Evolutionary conservation across 352 stramenopile species (phyloP).

Genomic region (Globisporangium okanoganense): DNA sequence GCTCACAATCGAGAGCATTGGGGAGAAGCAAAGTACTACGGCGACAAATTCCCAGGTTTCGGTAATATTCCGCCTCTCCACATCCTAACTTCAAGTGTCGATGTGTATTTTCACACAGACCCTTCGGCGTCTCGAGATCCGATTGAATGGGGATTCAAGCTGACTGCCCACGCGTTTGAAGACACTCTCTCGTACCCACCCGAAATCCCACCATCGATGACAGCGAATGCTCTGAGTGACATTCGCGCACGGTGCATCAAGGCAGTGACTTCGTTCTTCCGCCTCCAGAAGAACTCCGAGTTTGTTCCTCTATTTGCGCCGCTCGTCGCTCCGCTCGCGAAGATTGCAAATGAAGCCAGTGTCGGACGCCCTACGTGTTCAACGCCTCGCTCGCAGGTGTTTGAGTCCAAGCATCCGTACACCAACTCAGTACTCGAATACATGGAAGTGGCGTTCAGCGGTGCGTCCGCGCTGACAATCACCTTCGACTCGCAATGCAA

Average conservation of each 20-base stretch:
- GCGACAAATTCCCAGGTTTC: constrained; percentile 65
- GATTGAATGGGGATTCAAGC: constrained; percentile 80
- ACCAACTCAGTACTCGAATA: constrained; percentile 75
- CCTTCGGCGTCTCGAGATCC: constrained; percentile 21
- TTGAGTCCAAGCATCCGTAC: constrained; percentile 88
- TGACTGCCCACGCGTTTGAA: constrained; percentile 67
- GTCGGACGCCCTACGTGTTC: constrained; percentile 46
- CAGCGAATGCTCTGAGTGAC: constrained; percentile 43
- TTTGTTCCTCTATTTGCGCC: constrained; percentile 14
- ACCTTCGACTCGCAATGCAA: constrained; percentile 66
- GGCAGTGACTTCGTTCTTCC: constrained; percentile 32
- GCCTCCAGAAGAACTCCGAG: constrained; percentile 14
- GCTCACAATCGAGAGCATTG: constrained; percentile 31
- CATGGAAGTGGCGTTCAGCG: constrained; percentile 73
- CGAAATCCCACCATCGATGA: constrained; percentile 44
- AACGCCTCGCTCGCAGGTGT: constrained; percentile 48
- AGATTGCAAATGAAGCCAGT: constrained; percentile 40
- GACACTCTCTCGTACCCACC: constrained; percentile 43
- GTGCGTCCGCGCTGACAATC: constrained; percentile 55
- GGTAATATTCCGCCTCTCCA: constrained; percentile 45
- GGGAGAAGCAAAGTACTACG: constrained; percentile 75
- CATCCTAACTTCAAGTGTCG: constrained; percentile 59
- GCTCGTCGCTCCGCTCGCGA: constrained; percentile 31
- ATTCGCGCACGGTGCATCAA: constrained; percentile 60
- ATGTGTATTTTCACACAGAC: constrained; percentile 75